Evolutionary conservation across 345 rosid species (phyloP).

Genomic region (Syzygium aromaticum): DNA sequence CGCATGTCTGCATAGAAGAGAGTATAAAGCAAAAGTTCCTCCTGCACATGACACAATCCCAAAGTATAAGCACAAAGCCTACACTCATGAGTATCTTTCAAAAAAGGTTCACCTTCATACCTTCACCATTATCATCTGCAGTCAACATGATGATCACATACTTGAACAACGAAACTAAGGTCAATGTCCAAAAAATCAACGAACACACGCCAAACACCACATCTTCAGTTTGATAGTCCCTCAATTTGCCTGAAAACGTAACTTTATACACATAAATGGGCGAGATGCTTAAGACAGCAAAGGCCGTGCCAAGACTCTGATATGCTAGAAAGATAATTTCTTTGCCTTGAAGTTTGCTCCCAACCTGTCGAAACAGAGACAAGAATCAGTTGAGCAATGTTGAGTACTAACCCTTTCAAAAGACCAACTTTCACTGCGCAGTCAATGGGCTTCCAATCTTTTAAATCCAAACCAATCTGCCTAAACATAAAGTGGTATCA

Average conservation of each 20-base stretch:
- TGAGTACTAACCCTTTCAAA: not conserved
- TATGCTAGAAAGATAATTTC: slow-evolving; percentile 61
- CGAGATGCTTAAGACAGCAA: slow-evolving; percentile 68
- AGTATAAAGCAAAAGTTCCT: slow-evolving; percentile 76
- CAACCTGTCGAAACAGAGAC: slow-evolving; percentile 36
- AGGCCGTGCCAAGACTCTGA: slow-evolving; percentile 81
- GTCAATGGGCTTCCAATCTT: not conserved
- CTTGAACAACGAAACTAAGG: slow-evolving; percentile 68
- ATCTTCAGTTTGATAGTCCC: slow-evolving; percentile 53
- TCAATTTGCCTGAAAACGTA: slow-evolving; percentile 63
- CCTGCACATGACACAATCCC: slow-evolving; percentile 39
- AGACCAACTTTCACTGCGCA: not conserved
- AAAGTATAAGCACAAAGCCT: slow-evolving; percentile 2
- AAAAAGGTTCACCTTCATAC: slow-evolving; percentile 15
- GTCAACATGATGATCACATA: slow-evolving; percentile 50
- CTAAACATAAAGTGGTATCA: not conserved
- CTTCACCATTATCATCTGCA: slow-evolving; percentile 84
- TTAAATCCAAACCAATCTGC: not conserved
- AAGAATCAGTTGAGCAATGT: not conserved
- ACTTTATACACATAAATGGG: slow-evolving; percentile 82
- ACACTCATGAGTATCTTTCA: not conserved
- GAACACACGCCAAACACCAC: slow-evolving; percentile 71
- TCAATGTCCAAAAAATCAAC: slow-evolving; percentile 81
- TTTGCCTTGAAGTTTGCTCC: slow-evolving; percentile 30
- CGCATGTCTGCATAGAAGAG: slow-evolving; percentile 76